Evolutionary conservation across 2,329 filamentous ascomycete genomes (phyloP).

Genomic region (Paramyrothecium roridum): DNA sequence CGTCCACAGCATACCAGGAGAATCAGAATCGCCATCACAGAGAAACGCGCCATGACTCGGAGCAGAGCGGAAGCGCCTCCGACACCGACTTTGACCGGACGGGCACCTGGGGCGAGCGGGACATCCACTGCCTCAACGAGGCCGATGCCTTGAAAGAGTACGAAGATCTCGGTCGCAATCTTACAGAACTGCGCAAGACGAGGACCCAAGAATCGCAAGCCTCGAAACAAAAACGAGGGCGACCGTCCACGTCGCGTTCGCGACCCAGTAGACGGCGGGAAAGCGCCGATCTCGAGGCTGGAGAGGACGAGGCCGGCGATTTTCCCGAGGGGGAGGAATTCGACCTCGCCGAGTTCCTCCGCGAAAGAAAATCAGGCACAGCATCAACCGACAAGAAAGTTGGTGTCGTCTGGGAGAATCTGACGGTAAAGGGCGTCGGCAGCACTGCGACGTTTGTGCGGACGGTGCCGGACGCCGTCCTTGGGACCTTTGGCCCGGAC

Average conservation of each 20-base stretch:
- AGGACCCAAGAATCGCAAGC: conserved; percentile 29
- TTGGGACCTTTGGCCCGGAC: conserved; percentile 79
- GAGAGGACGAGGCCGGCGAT: not conserved
- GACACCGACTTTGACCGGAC: conserved; percentile 15
- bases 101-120: conserved; percentile 34
- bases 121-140: conserved; percentile 28
- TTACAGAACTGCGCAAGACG: conserved; percentile 29
- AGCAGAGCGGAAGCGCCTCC: conserved; percentile 8
- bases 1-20: conserved; percentile 23
- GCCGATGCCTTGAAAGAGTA: conserved; percentile 30
- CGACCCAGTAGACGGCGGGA: conserved; percentile 29
- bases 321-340: conserved; percentile 49
- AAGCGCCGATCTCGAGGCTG: not conserved
- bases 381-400: conserved; percentile 69
- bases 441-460: conserved; percentile 66
- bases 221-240: conserved; percentile 10
- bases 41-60: not conserved
- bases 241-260: conserved; percentile 18
- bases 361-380: conserved; percentile 65
- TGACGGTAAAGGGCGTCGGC: conserved; percentile 71
- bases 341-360: conserved; percentile 67
- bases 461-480: conserved; percentile 69
- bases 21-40: conserved; percentile 6
- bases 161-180: conserved; percentile 28
- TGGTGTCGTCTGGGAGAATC: conserved; percentile 72